Base-by-base conservation (phyloP, 345 rosid species). In the Brassica cretica region DNA sequence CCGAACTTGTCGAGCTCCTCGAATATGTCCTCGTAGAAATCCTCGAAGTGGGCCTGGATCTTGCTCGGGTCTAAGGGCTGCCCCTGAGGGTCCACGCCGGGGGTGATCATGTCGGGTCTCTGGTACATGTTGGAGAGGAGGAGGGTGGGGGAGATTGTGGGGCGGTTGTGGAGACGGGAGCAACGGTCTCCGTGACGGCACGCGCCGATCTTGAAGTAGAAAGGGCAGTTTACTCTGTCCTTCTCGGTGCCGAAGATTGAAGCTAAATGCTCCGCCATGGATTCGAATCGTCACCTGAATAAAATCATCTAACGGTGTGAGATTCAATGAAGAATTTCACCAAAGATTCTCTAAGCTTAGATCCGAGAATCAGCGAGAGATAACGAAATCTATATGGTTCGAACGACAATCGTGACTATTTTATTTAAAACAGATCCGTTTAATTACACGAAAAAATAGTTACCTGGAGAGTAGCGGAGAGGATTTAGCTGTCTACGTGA, bases 181-280 rank as follows among this genome's bases (percentile, higher is more conserved):
- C 96, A 90, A 9, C 96, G 89, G 83, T 90, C 96, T 7, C 96
- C 96, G 46, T 91, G 96, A 24, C 96, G 88, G 61, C 96, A 91
- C 5, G 96, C 96, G 5, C 96, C 93, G 77, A 91, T 89, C 85
- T 91, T 91, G 73, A 91, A 89, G 83, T 91, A 91, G 82, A 91
- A 91, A 2, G 96, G 96, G n/a, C 93, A 91, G 77, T 89, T 91
- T 62, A 89, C 96, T 19, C 93, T 85, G 83, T 91, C 93, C 74
- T 91, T 91, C 63, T 91, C 93, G 3, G 93, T 91, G 6, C 96
- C 93, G 80, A 87, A 91, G 65, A 89, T 90, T 56, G 93, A 89
- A 27, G 98, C 97, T 70, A 93, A 84, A 82, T 93, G 98, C 84
- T 93, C 98, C 74, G 95, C 98, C 97, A 93, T 93, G 61, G 73